Conservation (phyloP, 2,329 filamentous ascomycete genomes). For the Epichloe sp. region DNA sequence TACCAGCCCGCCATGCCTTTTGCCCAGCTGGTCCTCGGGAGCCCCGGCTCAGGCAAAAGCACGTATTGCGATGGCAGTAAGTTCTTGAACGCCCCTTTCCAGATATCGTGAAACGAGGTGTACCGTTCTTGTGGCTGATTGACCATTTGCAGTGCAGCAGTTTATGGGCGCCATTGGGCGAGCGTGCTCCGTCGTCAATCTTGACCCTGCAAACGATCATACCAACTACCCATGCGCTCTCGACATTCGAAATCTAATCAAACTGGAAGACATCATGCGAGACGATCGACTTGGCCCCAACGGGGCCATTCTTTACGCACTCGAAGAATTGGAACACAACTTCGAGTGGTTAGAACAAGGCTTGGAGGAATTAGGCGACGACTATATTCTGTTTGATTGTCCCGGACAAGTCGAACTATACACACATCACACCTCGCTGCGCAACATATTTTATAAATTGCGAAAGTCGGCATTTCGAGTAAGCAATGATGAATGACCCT, state of each 20-base stretch:
- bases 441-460: slow-evolving; percentile 82
- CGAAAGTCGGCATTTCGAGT: slow-evolving; percentile 90
- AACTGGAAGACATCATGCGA: slow-evolving; percentile 88
- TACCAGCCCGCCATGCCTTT: slow-evolving; percentile 37
- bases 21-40: slow-evolving; percentile 77
- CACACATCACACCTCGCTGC: slow-evolving; percentile 82
- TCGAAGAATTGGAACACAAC: slow-evolving; percentile 91
- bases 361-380: slow-evolving; percentile 67
- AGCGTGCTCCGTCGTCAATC: slow-evolving; percentile 88
- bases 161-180: slow-evolving; percentile 93
- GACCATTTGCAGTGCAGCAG: slow-evolving; percentile 60
- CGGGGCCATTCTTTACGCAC: slow-evolving; percentile 79
- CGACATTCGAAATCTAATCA: slow-evolving; percentile 80
- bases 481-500: slow-evolving; percentile 8
- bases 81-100: slow-evolving; percentile 14
- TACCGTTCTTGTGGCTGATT: not conserved
- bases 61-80: slow-evolving; percentile 93
- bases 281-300: slow-evolving; percentile 86
- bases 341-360: slow-evolving; percentile 82
- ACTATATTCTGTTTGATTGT: slow-evolving; percentile 92
- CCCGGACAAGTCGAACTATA: slow-evolving; percentile 96
- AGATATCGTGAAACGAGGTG: not conserved
- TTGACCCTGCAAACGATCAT: slow-evolving; percentile 92
- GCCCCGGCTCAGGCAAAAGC: slow-evolving; percentile 88
- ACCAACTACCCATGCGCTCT: slow-evolving; percentile 81